Base-by-base conservation (phyloP, 2,329 filamentous ascomycete genomes). In the Pseudogymnoascus sp. region DNA sequence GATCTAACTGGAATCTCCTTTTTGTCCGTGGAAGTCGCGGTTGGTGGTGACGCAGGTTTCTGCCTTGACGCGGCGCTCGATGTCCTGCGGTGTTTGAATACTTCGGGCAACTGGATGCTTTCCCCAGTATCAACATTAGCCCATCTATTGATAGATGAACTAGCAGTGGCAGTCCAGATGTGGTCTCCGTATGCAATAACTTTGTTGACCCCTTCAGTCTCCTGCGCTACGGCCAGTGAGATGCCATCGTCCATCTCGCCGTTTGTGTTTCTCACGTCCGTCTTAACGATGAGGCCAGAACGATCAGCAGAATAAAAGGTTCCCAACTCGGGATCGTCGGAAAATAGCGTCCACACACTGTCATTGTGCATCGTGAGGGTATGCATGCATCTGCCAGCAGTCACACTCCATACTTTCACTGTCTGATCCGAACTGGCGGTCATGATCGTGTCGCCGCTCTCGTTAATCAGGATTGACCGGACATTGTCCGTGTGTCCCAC, bases 291-390 rank as follows among this genome's bases (percentile, higher is more conserved):
- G 65, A 97, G 77, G 2, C 95, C 95, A 1, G 91, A 93, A 61
- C 93, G 88, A 76, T 99, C 95, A 69, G 89, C 90, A 63, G 93
- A 97, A 78, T 97, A 97, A 75, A 99, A 97, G 31, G 96, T 84
- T 8, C 88, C 88, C 3, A 99, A 82, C 64, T 89, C 84, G 0
- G 93, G 92, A 69, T 96, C 86, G 62, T 93, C 88, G 0, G 95
- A 97, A 75, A 89, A 96, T 21, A 99, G 81, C 1, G 91, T 96
- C 95, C 95, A 99, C 21, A 99, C 91, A 73, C 93, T 97, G 72
- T 96, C 92, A 72, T 96, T 96, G 77, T 99, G 95, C 95, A 99
- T 99, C 62, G 93, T 97, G 69, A 99, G 84, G 0, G 95, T 99
- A 76, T 97, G 91, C 88, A 97, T 93, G 80, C 95, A 99, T 69